A percentile compares a stretch with the other conserved stretches of the same genome.
These are phyloP conservation scores for Pulveroboletus ravenelii DNA, from an alignment of 768 basidiomycete species.

Conservation along the genomic window DNA sequence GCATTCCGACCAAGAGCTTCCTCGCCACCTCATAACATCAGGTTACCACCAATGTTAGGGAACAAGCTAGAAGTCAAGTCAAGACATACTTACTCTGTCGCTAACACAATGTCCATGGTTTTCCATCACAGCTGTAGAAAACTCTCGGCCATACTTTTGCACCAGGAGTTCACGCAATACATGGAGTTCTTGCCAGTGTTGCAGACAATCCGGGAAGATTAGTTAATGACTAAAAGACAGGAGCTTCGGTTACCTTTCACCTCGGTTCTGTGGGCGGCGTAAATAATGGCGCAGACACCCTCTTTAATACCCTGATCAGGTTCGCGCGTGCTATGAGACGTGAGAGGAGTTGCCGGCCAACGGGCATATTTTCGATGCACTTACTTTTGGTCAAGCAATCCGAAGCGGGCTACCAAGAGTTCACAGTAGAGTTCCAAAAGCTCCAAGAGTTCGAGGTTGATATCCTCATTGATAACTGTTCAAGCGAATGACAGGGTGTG, in stretches of 20 bases:
- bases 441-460: conserved; percentile 84
- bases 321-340: conserved; percentile 54
- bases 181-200: conserved; percentile 63
- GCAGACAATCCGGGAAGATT: conserved; percentile 1
- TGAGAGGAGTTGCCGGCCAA: conserved; percentile 4
- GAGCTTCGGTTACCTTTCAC: conserved; percentile 58
- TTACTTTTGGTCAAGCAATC: conserved; percentile 84
- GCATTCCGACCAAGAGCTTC: conserved; percentile 69
- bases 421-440: conserved; percentile 93
- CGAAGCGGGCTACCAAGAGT: conserved; percentile 87
- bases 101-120: conserved; percentile 79
- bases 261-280: conserved; percentile 89
- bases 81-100: conserved; percentile 57
- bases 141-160: conserved; percentile 94
- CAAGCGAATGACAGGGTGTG: conserved; percentile 4
- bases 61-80: neutral
- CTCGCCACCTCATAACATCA: conserved; percentile 53
- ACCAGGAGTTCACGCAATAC: conserved; percentile 88
- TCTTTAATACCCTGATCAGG: conserved; percentile 86
- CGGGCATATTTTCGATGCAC: neutral
- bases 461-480: conserved; percentile 78
- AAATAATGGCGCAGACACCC: conserved; percentile 82
- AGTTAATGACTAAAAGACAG: neutral
- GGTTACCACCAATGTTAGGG: conserved; percentile 2
- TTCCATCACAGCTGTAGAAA: conserved; percentile 79